Percentiles rank a stretch among this genome's conserved stretches.
These are phyloP conservation scores for Colletotrichum kahawae DNA, from an alignment of 2,329 filamentous ascomycete species.

Conservation along the genomic window DNA sequence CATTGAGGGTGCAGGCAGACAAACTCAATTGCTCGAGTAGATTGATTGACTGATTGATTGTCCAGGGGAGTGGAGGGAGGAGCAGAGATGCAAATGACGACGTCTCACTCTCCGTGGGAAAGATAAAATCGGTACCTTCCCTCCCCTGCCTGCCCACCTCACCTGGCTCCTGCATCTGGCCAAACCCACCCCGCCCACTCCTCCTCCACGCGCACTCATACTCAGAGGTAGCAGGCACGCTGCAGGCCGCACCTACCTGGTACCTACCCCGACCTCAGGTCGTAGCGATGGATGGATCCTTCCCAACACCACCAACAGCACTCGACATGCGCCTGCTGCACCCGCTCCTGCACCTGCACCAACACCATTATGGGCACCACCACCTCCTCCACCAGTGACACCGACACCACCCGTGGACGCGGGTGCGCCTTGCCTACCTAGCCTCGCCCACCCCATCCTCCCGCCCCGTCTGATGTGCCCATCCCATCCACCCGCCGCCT, in stretches of 20 bases:
- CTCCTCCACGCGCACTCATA: neutral
- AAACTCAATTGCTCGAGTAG: neutral
- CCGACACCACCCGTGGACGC: neutral
- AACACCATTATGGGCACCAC: neutral
- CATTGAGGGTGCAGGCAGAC: neutral
- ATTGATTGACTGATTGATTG: neutral
- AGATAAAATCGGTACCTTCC: neutral
- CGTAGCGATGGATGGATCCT: constrained; percentile 4
- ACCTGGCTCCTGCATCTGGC: neutral
- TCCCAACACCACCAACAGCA: neutral
- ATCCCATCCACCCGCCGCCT: neutral
- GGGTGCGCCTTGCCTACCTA: neutral
- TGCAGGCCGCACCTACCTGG: neutral
- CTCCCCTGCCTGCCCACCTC: neutral
- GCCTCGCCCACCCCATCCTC: neutral
- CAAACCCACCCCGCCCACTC: neutral
- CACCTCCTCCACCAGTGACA: neutral
- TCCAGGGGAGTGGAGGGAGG: neutral
- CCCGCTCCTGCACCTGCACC: neutral
- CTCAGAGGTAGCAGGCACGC: neutral
- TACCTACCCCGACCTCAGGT: constrained; percentile 14
- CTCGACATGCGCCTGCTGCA: neutral
- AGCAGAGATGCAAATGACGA: neutral
- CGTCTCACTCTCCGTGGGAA: neutral
- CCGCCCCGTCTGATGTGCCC: neutral